phyloP scores from a whole-genome alignment of 2,329 filamentous ascomycete species.

The Zelopaecilomyces penicillatus region DNA sequence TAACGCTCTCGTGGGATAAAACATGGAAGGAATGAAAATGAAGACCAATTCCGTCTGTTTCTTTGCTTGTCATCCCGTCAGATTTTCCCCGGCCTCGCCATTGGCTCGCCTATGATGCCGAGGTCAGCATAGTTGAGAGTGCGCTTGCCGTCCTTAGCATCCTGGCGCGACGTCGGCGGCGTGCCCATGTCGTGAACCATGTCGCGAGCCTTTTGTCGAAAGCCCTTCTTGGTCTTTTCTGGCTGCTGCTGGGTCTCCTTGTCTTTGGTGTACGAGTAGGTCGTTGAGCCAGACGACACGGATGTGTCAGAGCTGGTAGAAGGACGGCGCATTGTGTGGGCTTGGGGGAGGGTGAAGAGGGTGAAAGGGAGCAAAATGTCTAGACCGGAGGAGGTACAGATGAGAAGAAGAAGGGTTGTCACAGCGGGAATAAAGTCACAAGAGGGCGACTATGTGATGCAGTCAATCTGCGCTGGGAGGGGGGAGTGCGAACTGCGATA shows the following conservation, averaged over 20 bases:
- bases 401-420: too few species aligned
- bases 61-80: not conserved
- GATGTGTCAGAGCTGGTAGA: conserved; percentile 23
- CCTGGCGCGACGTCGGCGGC: conserved; percentile 23
- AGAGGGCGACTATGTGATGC: too few species aligned
- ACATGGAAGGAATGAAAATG: too few species aligned
- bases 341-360: not conserved
- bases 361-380: not conserved
- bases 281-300: conserved; percentile 21
- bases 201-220: conserved; percentile 25
- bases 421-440: too few species aligned
- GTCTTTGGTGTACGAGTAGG: conserved; percentile 21
- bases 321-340: conserved; percentile 14
- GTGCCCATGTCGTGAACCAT: conserved; percentile 24
- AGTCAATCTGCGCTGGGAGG: too few species aligned
- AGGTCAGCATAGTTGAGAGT: conserved; percentile 21
- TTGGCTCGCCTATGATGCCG: conserved; percentile 14
- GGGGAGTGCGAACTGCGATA: too few species aligned
- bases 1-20: too few species aligned
- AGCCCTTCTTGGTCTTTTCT: conserved; percentile 13
- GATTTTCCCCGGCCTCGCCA: conserved; percentile 17
- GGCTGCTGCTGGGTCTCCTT: conserved; percentile 5
- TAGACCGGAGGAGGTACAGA: not conserved
- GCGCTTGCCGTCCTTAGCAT: conserved; percentile 22
- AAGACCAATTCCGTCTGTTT: not conserved